Conservation (phyloP, 108 stramenopile genomes). For the Fistulifera pelliculosa region DNA sequence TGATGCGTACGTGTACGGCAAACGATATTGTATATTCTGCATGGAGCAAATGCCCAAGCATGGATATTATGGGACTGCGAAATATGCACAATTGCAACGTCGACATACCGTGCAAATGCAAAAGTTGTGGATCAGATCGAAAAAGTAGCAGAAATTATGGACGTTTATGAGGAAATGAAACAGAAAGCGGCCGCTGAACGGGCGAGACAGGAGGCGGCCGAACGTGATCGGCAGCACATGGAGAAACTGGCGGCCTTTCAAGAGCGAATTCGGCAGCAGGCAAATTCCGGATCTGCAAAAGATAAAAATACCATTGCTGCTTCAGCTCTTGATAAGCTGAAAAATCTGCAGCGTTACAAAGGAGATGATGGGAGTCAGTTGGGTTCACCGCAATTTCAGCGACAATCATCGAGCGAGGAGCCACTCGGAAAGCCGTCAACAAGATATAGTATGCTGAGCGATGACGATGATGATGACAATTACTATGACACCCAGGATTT, state of each 20-base stretch:
- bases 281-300: slow-evolving; percentile 4
- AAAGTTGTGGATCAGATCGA: slow-evolving; percentile 56
- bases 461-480: slow-evolving; percentile 4
- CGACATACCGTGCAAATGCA: slow-evolving; percentile 44
- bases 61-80: slow-evolving; percentile 52
- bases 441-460: neutral
- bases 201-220: slow-evolving; percentile 14
- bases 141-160: slow-evolving; percentile 64
- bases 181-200: slow-evolving; percentile 36
- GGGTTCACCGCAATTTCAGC: too few species aligned
- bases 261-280: slow-evolving; percentile 25
- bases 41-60: slow-evolving; percentile 56
- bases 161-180: slow-evolving; percentile 39
- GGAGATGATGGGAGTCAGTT: neutral
- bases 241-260: slow-evolving; percentile 5
- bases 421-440: neutral
- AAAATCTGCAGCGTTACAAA: neutral
- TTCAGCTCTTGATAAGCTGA: slow-evolving; percentile 5
- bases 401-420: neutral
- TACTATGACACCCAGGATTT: neutral
- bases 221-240: slow-evolving; percentile 1
- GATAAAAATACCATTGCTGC: neutral
- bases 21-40: slow-evolving; percentile 65
- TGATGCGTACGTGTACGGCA: slow-evolving; percentile 71
- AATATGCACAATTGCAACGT: slow-evolving; percentile 18